Conservation (phyloP, 164 flowering plant species). For the Vitis vinifera region ASM3070453v1 NC_081807.1:4324501-4325000, state of each 20-base stretch:
- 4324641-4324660: constrained; percentile 48
- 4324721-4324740: constrained; percentile 61
- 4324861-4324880: constrained; percentile 47
- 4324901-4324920: constrained; percentile 61
- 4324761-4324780: constrained; percentile 50
- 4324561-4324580: constrained; percentile 30
- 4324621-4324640: constrained; percentile 71
- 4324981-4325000: constrained; percentile 69
- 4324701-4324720: constrained; percentile 43
- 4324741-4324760: constrained; percentile 45
- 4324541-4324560: constrained; percentile 19
- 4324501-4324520: constrained; percentile 48
- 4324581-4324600: constrained; percentile 63
- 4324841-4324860: constrained; percentile 21
- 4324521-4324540: constrained; percentile 18
- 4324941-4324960: constrained; percentile 79
- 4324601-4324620: constrained; percentile 77
- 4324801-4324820: constrained; percentile 29
- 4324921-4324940: constrained; percentile 71
- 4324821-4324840: constrained; percentile 32
- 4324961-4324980: constrained; percentile 60
- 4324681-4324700: constrained; percentile 22
- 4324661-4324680: constrained; percentile 25
- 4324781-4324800: constrained; percentile 59
- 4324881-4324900: constrained; percentile 64